These are phyloP conservation scores for Globisporangium megalacanthum DNA, from an alignment of 352 stramenopile genomes.

Conservation along the genomic window DNA sequence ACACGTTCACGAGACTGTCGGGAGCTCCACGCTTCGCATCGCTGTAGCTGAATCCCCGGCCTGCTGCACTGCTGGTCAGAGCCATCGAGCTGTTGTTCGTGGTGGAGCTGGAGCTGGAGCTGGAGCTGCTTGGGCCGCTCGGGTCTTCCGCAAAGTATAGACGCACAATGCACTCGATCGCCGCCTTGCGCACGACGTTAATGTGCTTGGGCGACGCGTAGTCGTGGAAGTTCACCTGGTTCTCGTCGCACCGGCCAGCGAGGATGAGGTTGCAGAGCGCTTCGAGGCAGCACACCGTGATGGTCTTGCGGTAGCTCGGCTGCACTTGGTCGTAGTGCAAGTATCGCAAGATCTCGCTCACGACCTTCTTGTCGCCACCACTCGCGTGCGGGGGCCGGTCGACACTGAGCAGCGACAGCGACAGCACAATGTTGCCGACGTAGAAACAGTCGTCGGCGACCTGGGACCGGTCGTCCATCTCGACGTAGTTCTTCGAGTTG, in stretches of 20 bases:
- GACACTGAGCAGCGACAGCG: conserved; percentile 61
- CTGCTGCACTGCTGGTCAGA: conserved; percentile 4
- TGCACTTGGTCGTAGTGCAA: conserved; percentile 83
- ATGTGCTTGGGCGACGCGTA: conserved; percentile 71
- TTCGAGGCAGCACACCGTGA: conserved; percentile 79
- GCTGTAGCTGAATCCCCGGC: conserved; percentile 4
- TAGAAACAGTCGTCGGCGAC: conserved; percentile 85
- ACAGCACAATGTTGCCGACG: conserved; percentile 71
- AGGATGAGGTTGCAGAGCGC: conserved; percentile 76
- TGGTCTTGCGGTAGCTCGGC: conserved; percentile 75
- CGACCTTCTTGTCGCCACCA: conserved; percentile 37
- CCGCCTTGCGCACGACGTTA: conserved; percentile 72
- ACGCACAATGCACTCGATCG: conserved; percentile 80
- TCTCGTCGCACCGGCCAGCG: conserved; percentile 58
- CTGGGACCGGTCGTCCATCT: conserved; percentile 83
- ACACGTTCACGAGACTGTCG: conserved; percentile 46
- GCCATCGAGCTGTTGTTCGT: conserved; percentile 9
- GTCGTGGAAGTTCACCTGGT: conserved; percentile 60
- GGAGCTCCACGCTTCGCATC: conserved; percentile 10
- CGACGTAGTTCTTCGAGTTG: conserved; percentile 88
- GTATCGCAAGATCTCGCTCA: conserved; percentile 72
- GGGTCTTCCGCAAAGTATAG: conserved; percentile 82
- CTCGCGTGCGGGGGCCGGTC: conserved; percentile 46
- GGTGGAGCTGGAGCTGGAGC: conserved; percentile 9
- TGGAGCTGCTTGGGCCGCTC: conserved; percentile 6